Evolutionary conservation across 1,284 basidiomycete genomes (phyloP).

Genomic region (Vanrija sp.): DNA sequence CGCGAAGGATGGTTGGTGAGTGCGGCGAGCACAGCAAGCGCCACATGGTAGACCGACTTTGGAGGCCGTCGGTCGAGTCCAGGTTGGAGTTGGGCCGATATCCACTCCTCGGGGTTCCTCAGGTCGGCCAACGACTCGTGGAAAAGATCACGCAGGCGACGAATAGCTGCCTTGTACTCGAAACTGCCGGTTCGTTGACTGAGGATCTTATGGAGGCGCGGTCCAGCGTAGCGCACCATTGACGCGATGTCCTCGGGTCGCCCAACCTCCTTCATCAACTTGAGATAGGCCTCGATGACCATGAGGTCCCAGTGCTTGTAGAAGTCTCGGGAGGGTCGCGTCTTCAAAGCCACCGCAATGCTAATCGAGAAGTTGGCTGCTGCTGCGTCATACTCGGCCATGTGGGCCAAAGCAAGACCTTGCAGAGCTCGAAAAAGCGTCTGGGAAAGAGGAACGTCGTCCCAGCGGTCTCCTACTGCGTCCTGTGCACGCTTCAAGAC

Average conservation of each 20-base stretch:
- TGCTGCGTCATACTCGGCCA: conserved; percentile 2
- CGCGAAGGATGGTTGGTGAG: background rate
- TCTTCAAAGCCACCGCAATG: background rate
- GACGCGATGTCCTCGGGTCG: conserved; percentile 1
- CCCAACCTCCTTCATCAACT: background rate
- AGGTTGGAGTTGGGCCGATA: background rate
- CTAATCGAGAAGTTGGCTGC: background rate
- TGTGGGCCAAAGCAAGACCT: conserved; percentile 2
- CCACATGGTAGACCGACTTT: conserved; percentile 2
- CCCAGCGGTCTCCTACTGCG: background rate
- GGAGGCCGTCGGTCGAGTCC: background rate
- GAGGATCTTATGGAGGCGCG: conserved; percentile 7
- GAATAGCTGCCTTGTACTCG: background rate
- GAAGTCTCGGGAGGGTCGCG: background rate
- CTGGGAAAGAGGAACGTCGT: conserved; percentile 3
- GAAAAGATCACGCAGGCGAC: background rate
- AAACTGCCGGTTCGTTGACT: background rate
- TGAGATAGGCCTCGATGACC: conserved; percentile 4
- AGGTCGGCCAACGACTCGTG: conserved; percentile 1
- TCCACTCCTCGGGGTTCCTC: conserved; percentile 6
- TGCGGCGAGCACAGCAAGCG: background rate
- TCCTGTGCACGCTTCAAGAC: background rate
- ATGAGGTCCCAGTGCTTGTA: background rate
- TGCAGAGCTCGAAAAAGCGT: conserved; percentile 1
- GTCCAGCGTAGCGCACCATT: conserved; percentile 1